Evolutionary conservation across 192 early-diverging fungal genomes (phyloP), one percentile per base, ranked within the genome.

Genomic region (Diversispora epigaea): DNA sequence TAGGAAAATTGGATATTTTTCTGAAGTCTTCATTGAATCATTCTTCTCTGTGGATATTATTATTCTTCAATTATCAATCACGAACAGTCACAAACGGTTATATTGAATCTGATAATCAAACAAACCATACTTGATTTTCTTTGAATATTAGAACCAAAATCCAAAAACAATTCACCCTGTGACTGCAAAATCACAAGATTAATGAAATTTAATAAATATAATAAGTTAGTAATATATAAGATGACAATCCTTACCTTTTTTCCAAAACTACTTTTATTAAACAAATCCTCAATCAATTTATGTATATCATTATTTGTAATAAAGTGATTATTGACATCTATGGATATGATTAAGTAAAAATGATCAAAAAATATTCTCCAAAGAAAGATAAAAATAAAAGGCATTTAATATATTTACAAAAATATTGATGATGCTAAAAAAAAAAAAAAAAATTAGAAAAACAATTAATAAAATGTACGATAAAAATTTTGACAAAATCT

Each of bases 1-100:
- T 17, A 91, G 67, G 64, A 83, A 91, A 14, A 91, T 77, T 4
- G 87, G 88, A 73, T 85, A 65, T 41, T 81, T 64, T 49, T 85
- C 80, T 17, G 65, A 71, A 0, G 77, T 71, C 45, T 77, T 76
- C 17, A 55, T 76, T 79, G 39, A 50, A 73, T 2, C 73, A 76
- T 12, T 81, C 43, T 49, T 69, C 9, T 5, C 46, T 69, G 40
- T 41, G 46, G n/a, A 54, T 17, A 54, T 17, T 54, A 54, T 17
- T 17, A 17, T 17, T 17, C 12, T 54, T 54, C 12, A 2, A 17
- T 54, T 11, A 54, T 2, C 4, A 54, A 32, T 32, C 25, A 32
- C 25, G 25, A 32, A 32, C 25, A 32, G 2, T 32, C 25, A 32
- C 0, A 2, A 54, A 17, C n/a, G 50, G n/a, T 8, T 54, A 54